phyloP scores from a whole-genome alignment of 768 basidiomycete species.

The Psilocybe tampanensis region DNA sequence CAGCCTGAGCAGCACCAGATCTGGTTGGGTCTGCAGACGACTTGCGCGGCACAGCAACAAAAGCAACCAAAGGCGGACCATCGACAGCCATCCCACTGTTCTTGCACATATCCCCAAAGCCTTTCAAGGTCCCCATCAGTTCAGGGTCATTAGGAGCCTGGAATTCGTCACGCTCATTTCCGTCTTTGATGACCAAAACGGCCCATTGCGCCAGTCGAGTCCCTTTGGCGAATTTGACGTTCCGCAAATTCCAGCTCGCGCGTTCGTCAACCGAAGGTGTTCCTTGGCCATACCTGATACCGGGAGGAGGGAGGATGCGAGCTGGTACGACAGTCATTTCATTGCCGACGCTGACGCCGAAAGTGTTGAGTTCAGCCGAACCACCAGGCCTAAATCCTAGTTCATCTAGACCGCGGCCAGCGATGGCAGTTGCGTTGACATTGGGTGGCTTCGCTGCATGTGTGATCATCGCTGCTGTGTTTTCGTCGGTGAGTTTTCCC shows the following conservation, averaged over 20 bases:
- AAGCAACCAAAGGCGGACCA: constrained; percentile 37
- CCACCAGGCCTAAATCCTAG: constrained; percentile 55
- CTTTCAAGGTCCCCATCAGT: constrained; percentile 45
- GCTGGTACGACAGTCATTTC: constrained; percentile 75
- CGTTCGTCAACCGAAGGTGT: constrained; percentile 51
- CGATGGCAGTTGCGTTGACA: constrained; percentile 66
- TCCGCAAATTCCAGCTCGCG: constrained; percentile 80
- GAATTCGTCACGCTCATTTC: constrained; percentile 62
- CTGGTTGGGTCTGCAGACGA: constrained; percentile 57
- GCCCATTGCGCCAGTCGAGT: constrained; percentile 63
- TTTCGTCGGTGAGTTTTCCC: constrained; percentile 67
- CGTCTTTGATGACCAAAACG: constrained; percentile 69
- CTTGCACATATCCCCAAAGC: constrained; percentile 65
- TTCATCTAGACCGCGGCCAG: constrained; percentile 57
- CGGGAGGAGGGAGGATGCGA: constrained; percentile 65
- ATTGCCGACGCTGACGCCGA: constrained; percentile 58
- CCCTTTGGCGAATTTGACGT: constrained; percentile 63
- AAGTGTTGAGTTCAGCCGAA: constrained; percentile 47
- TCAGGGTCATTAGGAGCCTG: constrained; percentile 51
- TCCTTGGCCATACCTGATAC: constrained; percentile 57
- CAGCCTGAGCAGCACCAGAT: constrained; percentile 44
- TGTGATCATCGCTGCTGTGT: constrained; percentile 75
- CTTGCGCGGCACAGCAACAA: constrained; percentile 53
- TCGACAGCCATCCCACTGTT: constrained; percentile 62
- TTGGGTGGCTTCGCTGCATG: constrained; percentile 71